A percentile compares a stretch with the other conserved stretches of the same genome.
phyloP scores from a whole-genome alignment of 2,329 filamentous ascomycete species.

The Ascochyta clinopodiicola region DNA sequence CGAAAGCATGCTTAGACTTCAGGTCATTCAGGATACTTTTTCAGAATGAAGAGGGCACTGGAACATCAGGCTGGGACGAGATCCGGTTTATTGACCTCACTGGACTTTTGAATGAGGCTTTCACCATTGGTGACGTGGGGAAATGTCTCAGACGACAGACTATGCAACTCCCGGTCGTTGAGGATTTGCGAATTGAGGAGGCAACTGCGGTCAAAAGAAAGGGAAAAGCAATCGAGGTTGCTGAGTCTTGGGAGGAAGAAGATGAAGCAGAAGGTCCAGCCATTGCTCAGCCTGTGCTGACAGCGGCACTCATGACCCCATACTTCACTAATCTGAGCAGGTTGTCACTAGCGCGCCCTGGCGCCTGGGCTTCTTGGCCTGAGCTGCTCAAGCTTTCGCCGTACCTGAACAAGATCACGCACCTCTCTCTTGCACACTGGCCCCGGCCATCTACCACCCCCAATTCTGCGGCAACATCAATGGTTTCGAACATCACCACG shows the following conservation, averaged over 20 bases:
- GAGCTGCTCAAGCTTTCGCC: constrained; percentile 61
- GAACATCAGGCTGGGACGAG: constrained; percentile 50
- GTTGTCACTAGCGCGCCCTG: constrained; percentile 64
- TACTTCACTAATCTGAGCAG: constrained; percentile 62
- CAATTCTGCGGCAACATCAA: constrained; percentile 56
- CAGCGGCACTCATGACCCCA: constrained; percentile 29
- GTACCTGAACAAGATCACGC: constrained; percentile 63
- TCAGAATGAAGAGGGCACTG: constrained; percentile 42
- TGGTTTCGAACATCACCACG: constrained; percentile 51
- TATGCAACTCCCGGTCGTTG: constrained; percentile 19
- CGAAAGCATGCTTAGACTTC: constrained; percentile 48
- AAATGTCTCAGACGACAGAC: constrained; percentile 49
- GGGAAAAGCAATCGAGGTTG: constrained; percentile 32
- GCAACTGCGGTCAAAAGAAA: constrained; percentile 6
- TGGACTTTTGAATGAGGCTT: constrained; percentile 56
- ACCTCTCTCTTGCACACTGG: constrained; percentile 69
- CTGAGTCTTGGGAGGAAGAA: constrained; percentile 59
- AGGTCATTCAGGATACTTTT: constrained; percentile 61
- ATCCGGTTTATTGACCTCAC: constrained; percentile 61
- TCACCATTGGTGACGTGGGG: constrained; percentile 58
- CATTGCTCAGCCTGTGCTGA: constrained; percentile 7
- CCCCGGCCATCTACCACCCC: constrained; percentile 64
- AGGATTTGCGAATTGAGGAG: constrained; percentile 20
- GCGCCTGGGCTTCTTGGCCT: constrained; percentile 59
- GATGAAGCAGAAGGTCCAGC: constrained; percentile 41